phyloP scores from a whole-genome alignment of 371 early-diverging fungal species.

The Mucor sp. region DNA sequence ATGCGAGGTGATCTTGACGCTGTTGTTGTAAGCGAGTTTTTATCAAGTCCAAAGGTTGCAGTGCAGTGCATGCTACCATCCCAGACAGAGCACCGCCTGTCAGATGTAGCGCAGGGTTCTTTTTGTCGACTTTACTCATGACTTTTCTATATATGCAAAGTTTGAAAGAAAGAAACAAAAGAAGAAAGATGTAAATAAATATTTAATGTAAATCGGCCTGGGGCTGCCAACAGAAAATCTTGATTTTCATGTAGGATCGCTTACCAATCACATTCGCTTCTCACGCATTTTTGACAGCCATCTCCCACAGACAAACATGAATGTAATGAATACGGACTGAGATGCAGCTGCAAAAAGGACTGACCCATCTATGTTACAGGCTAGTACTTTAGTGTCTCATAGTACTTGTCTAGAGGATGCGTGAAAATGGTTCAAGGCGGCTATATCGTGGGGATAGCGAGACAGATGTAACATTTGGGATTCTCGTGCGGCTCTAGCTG shows the following conservation, averaged over 20 bases:
- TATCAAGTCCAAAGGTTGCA: constrained; percentile 93
- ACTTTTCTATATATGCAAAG: background rate
- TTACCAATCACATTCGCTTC: constrained; percentile 5
- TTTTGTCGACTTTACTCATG: constrained; percentile 27
- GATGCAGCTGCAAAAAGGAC: background rate
- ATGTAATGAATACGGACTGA: background rate
- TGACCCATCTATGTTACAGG: no score
- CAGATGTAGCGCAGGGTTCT: constrained; percentile 59
- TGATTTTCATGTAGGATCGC: background rate
- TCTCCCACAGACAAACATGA: background rate
- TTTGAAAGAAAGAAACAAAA: background rate
- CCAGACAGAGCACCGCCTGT: constrained; percentile 85
- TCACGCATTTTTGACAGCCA: constrained; percentile 3
- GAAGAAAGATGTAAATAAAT: background rate
- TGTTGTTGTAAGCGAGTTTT: constrained; percentile 86
- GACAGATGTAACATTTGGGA: no score
- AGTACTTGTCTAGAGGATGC: no score
- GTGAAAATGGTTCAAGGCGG: background rate
- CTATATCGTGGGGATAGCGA: background rate
- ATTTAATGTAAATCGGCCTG: background rate
- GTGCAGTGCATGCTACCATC: constrained; percentile 74
- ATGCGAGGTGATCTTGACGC: constrained; percentile 55
- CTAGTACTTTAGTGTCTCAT: no score
- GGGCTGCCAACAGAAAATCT: background rate
- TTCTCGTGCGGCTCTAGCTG: background rate